These are phyloP conservation scores for cucumber (Cucumis sativus) DNA, from an alignment of 306 rosid species.

Conservation along the genomic window DNA sequence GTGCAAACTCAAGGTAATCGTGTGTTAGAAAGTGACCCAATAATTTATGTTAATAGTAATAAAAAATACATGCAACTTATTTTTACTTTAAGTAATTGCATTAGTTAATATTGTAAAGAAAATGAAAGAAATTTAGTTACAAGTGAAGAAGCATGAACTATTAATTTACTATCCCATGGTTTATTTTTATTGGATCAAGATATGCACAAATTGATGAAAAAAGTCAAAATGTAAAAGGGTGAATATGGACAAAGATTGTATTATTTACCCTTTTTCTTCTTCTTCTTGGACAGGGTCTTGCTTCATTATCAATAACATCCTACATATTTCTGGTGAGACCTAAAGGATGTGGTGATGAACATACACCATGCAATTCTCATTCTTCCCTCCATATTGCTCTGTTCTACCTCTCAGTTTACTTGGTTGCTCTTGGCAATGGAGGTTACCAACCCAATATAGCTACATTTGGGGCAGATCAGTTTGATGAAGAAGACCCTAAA, in stretches of 20 bases:
- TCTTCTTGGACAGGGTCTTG: conserved; percentile 40
- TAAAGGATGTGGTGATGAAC: conserved; percentile 47
- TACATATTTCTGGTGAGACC: conserved; percentile 49
- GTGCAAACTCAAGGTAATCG: not conserved
- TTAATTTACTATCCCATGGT: not conserved
- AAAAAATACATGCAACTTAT: too few species aligned
- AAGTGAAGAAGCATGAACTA: too few species aligned
- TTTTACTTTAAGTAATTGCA: too few species aligned
- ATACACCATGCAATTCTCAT: conserved; percentile 39
- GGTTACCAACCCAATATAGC: conserved; percentile 79
- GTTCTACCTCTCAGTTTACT: conserved; percentile 50
- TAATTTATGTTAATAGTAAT: not conserved
- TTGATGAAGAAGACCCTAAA: conserved; percentile 51
- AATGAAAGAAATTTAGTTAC: not conserved
- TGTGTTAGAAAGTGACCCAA: not conserved
- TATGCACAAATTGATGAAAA: not conserved
- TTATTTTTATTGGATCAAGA: not conserved
- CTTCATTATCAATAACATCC: conserved; percentile 39
- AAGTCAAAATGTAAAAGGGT: not conserved
- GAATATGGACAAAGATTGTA: not conserved
- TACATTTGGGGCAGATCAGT: conserved; percentile 82
- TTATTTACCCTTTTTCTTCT: not conserved
- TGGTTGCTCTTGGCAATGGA: conserved; percentile 70
- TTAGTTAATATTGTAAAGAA: too few species aligned
- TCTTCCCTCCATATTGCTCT: conserved; percentile 17